These are phyloP conservation scores for Penicillium flavigenum DNA, from an alignment of 495 filamentous ascomycete genomes.

Conservation along the genomic window DNA sequence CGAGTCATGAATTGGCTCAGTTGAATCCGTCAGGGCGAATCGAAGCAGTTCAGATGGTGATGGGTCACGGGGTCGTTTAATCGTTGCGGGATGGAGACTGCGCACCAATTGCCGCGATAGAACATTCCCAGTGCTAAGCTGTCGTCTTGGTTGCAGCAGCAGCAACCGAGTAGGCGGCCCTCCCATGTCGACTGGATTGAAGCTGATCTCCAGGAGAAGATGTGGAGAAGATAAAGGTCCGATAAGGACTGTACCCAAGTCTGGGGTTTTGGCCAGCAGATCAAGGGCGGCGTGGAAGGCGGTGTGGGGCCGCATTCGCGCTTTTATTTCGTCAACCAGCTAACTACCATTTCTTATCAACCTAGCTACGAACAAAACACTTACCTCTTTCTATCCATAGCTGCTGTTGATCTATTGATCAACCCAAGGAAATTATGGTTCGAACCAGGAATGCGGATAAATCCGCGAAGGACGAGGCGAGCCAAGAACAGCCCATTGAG, in stretches of 20 bases:
- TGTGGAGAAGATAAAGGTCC: constrained; percentile 25
- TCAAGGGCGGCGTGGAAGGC: constrained; percentile 19
- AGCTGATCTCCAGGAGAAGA: constrained; percentile 12
- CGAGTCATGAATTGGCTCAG: constrained; percentile 4
- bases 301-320: constrained; percentile 22
- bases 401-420: no score
- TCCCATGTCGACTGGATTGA: neutral
- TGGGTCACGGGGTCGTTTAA: constrained; percentile 16
- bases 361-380: neutral
- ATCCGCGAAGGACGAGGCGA: constrained; percentile 16
- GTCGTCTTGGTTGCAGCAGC: neutral
- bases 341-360: neutral
- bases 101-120: constrained; percentile 5
- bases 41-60: constrained; percentile 35
- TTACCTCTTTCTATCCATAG: neutral
- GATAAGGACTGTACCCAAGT: constrained; percentile 18
- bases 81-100: constrained; percentile 6
- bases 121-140: neutral
- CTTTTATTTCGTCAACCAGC: constrained; percentile 16
- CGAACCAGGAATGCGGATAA: constrained; percentile 16
- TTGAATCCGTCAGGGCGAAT: constrained; percentile 29
- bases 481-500: constrained; percentile 11
- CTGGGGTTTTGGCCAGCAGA: constrained; percentile 24
- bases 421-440: constrained; percentile 14
- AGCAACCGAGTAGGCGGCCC: neutral